Percentiles rank a stretch among this genome's conserved stretches.
phyloP scores from a whole-genome alignment of 2,329 filamentous ascomycete genomes.

The Colletotrichum incanum region DNA sequence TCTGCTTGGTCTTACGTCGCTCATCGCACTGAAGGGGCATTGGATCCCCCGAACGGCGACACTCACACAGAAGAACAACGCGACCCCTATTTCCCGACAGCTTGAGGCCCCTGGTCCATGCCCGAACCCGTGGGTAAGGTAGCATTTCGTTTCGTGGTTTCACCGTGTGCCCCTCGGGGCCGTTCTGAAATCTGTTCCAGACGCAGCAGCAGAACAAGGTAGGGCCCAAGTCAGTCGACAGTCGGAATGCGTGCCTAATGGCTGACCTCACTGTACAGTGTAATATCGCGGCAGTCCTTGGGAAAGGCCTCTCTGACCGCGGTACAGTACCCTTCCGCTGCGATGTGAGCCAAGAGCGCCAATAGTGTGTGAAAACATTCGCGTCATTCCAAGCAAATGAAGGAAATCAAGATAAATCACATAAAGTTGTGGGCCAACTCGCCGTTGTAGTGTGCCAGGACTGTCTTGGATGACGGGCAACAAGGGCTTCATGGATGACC shows the following conservation, averaged over 20 bases:
- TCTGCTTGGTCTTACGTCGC: background rate
- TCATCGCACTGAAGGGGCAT: background rate
- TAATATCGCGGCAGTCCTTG: background rate
- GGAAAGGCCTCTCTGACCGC: background rate
- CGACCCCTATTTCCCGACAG: background rate
- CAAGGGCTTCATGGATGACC: background rate
- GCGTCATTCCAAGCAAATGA: background rate
- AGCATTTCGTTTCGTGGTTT: slow-evolving; percentile 1
- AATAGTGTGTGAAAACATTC: background rate
- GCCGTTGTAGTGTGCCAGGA: background rate
- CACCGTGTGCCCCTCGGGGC: background rate
- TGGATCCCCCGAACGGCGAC: background rate
- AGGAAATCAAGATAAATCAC: background rate
- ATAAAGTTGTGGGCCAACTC: background rate
- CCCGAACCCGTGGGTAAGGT: background rate
- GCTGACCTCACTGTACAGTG: background rate
- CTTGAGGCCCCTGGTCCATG: background rate
- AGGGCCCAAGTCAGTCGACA: background rate
- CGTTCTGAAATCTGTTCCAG: background rate
- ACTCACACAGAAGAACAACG: background rate
- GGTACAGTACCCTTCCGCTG: background rate
- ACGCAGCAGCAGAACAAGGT: background rate
- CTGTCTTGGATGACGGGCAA: slow-evolving; percentile 3
- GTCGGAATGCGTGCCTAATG: background rate
- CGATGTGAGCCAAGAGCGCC: background rate